phyloP scores from a whole-genome alignment of 257 asterid species.

The Anisodus tanguticus region DNA sequence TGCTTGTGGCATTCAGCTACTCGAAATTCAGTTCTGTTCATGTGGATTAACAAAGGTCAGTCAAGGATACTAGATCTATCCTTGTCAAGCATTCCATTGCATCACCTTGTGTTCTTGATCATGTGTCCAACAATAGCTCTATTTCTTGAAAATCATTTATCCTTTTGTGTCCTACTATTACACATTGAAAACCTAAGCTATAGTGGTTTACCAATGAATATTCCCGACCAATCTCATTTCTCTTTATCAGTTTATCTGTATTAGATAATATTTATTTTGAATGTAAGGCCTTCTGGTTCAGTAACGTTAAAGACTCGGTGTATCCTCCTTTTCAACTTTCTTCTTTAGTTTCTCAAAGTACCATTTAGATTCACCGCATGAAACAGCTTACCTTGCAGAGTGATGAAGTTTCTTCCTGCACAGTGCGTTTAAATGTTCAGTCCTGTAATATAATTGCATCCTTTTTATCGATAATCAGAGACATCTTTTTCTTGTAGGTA shows the following conservation, averaged over 20 bases:
- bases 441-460: not conserved
- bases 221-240: not conserved
- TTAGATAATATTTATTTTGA: not conserved
- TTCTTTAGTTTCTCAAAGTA: conserved; percentile 15
- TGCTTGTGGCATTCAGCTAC: conserved; percentile 2
- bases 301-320: not conserved
- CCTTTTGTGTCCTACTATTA: not conserved
- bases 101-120: not conserved
- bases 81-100: not conserved
- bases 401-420: not conserved
- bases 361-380: not conserved
- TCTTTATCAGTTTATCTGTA: not conserved
- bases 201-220: not conserved
- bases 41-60: conserved; percentile 5
- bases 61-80: not conserved
- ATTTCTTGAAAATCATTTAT: not conserved
- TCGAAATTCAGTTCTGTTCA: conserved; percentile 18
- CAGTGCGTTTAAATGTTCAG: not conserved
- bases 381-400: not conserved
- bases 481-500: conserved; percentile 44
- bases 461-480: not conserved
- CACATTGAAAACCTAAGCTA: not conserved
- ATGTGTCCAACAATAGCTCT: not conserved
- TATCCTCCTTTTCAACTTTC: conserved; percentile 4
- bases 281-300: not conserved